A percentile compares a stretch with the other conserved stretches of the same genome.
Conservation (phyloP, 2,329 filamentous ascomycete genomes). For the Aspergillus intermedius region DNA sequence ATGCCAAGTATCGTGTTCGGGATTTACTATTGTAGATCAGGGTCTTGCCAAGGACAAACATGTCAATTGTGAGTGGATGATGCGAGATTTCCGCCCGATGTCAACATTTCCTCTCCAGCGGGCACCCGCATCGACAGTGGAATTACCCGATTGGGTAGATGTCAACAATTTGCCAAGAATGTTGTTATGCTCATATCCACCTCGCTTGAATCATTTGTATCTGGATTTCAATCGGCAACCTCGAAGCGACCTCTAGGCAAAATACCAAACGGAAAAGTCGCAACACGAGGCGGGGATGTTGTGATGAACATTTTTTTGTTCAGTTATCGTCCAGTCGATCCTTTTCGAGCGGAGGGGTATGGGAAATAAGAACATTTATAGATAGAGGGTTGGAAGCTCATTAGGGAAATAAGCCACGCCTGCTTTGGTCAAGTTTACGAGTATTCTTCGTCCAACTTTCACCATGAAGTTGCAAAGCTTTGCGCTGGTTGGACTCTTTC, state of each 20-base stretch:
- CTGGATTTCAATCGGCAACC: background rate
- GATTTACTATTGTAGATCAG: background rate
- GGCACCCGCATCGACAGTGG: conserved; percentile 9
- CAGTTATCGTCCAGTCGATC: background rate
- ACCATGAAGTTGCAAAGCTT: background rate
- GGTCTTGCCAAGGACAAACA: background rate
- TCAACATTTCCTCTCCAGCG: background rate
- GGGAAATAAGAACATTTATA: background rate
- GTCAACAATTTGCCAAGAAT: conserved; percentile 21
- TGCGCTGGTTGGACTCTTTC: conserved; percentile 7
- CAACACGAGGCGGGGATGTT: background rate
- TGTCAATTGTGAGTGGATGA: conserved; percentile 4
- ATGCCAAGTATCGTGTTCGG: background rate
- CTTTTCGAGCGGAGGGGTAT: background rate
- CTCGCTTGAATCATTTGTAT: background rate
- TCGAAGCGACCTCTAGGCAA: background rate
- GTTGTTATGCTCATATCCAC: conserved; percentile 13
- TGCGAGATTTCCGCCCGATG: conserved; percentile 6
- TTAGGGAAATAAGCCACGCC: background rate
- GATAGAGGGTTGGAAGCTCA: background rate
- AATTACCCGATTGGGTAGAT: conserved; percentile 11
- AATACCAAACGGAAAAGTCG: background rate
- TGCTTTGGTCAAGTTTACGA: background rate
- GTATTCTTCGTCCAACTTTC: background rate
- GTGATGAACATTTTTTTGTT: background rate